Evolutionary conservation across 2,329 filamentous ascomycete species (phyloP).

Genomic region (Xylaria sp.): DNA sequence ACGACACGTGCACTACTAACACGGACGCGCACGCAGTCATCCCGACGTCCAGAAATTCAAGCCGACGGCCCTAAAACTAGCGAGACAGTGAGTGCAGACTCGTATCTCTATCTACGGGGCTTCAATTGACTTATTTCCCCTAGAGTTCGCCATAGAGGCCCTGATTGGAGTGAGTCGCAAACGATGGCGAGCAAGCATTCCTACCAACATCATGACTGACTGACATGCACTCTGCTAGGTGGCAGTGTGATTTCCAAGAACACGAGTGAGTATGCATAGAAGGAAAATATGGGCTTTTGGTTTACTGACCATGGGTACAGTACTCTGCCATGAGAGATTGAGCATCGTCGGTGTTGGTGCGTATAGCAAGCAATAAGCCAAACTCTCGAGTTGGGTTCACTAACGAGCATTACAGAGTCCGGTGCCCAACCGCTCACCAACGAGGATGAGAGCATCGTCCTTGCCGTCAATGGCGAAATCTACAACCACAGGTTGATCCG

Average conservation of each 20-base stretch:
- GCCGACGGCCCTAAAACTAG: constrained; percentile 89
- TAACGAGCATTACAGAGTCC: constrained; percentile 69
- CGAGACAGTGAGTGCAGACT: constrained; percentile 81
- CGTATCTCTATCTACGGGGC: constrained; percentile 19
- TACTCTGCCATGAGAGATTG: constrained; percentile 96
- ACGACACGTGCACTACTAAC: constrained; percentile 36
- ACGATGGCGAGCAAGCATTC: constrained; percentile 44
- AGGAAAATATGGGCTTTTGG: constrained; percentile 2
- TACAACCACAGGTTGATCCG: constrained; percentile 98
- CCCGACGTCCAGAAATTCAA: constrained; percentile 97
- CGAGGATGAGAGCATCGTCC: constrained; percentile 84
- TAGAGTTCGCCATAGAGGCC: constrained; percentile 93
- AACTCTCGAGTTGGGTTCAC: neutral
- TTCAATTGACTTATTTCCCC: constrained; percentile 54
- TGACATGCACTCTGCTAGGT: constrained; percentile 60
- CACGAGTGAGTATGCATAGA: constrained; percentile 73
- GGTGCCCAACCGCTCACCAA: constrained; percentile 96
- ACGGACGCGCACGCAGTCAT: constrained; percentile 64
- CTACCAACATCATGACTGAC: constrained; percentile 40
- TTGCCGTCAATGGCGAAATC: constrained; percentile 99
- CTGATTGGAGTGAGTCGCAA: constrained; percentile 90
- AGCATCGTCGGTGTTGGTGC: constrained; percentile 96
- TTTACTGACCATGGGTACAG: constrained; percentile 57
- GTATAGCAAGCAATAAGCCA: constrained; percentile 48
- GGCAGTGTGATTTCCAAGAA: constrained; percentile 90